Evolutionary conservation across 352 stramenopile genomes (phyloP).

Genomic region (Aphanomyces euteiches): DNA sequence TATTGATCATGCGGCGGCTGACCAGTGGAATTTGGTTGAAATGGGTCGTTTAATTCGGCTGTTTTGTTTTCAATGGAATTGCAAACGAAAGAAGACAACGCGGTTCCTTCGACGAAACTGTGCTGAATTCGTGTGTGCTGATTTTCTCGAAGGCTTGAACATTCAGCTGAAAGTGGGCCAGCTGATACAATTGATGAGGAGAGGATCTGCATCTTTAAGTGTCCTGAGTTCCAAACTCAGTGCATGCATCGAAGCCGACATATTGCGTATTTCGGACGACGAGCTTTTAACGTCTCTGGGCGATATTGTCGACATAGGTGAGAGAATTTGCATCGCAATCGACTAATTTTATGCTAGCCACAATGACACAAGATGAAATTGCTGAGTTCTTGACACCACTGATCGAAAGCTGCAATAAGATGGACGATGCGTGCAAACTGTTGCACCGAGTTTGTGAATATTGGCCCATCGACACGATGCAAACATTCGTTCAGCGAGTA

Average conservation of each 20-base stretch:
- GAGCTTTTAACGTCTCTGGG: slow-evolving; percentile 32
- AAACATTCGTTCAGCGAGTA: slow-evolving; percentile 56
- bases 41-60: slow-evolving; percentile 73
- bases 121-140: slow-evolving; percentile 75
- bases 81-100: slow-evolving; percentile 54
- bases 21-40: slow-evolving; percentile 73
- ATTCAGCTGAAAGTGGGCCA: slow-evolving; percentile 51
- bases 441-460: slow-evolving; percentile 55
- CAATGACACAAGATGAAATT: slow-evolving; percentile 51
- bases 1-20: slow-evolving; percentile 69
- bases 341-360: slow-evolving; percentile 27
- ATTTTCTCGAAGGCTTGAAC: slow-evolving; percentile 79
- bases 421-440: slow-evolving; percentile 61
- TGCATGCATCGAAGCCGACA: slow-evolving; percentile 62
- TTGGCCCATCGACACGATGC: slow-evolving; percentile 61
- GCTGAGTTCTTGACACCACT: slow-evolving; percentile 61
- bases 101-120: slow-evolving; percentile 57
- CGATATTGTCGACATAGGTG: slow-evolving; percentile 36
- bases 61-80: slow-evolving; percentile 60
- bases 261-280: slow-evolving; percentile 55
- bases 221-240: slow-evolving; percentile 76
- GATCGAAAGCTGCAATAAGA: slow-evolving; percentile 67
- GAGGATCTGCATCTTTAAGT: slow-evolving; percentile 48
- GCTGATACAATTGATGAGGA: slow-evolving; percentile 66
- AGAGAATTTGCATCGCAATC: slow-evolving; percentile 3